Conservation (phyloP, 176 grass and related monocot species). For the Phoenix roebelenii region DNA sequence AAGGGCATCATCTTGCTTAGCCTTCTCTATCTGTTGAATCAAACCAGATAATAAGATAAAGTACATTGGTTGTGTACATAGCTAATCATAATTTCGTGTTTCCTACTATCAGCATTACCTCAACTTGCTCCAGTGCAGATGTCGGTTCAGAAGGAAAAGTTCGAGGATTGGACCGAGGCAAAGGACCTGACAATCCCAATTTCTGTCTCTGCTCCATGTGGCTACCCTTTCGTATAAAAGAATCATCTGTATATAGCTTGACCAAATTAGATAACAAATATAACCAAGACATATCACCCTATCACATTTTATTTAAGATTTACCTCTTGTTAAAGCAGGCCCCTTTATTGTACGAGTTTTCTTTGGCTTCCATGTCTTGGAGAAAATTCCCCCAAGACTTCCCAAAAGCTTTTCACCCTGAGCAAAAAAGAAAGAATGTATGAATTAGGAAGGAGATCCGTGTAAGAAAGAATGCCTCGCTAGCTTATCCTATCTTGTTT, state of each 20-base stretch:
- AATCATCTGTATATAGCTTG: conserved; percentile 36
- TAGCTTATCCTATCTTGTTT: background rate
- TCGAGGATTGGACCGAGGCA: conserved; percentile 28
- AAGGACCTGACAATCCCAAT: conserved; percentile 40
- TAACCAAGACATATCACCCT: background rate
- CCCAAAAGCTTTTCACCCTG: conserved; percentile 40
- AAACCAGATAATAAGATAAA: background rate
- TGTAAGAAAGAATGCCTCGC: background rate
- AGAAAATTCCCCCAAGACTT: conserved; percentile 63
- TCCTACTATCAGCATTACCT: conserved; percentile 26
- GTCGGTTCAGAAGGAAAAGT: conserved; percentile 29
- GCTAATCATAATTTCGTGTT: background rate
- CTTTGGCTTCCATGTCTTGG: conserved; percentile 70
- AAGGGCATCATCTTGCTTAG: conserved; percentile 65
- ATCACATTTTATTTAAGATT: background rate
- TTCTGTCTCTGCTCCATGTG: conserved; percentile 67
- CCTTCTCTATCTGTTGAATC: conserved; percentile 47
- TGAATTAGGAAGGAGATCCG: background rate
- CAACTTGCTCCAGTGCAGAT: conserved; percentile 57
- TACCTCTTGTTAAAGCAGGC: conserved; percentile 42
- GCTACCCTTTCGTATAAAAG: conserved; percentile 48
- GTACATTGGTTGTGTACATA: background rate
- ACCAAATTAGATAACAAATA: background rate
- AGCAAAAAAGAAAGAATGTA: background rate
- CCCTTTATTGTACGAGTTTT: conserved; percentile 61